These are phyloP conservation scores for Salix dunnii DNA, from an alignment of 345 rosid genomes.

Conservation along the genomic window DNA sequence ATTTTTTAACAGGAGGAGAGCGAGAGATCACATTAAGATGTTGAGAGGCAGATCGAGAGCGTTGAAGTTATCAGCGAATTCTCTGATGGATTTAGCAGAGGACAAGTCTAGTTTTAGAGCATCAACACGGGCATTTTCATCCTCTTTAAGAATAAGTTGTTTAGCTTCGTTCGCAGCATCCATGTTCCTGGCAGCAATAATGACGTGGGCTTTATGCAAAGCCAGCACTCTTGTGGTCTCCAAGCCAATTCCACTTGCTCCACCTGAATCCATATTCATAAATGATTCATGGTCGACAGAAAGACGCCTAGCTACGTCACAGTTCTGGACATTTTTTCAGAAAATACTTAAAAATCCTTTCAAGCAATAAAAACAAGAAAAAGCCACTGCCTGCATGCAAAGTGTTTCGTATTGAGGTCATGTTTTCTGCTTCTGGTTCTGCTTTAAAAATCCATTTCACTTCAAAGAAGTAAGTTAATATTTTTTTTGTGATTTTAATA, in stretches of 20 bases:
- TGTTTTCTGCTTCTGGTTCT: no score
- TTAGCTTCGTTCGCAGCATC: constrained; percentile 70
- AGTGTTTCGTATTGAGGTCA: no score
- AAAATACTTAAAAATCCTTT: no score
- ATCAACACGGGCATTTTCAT: constrained; percentile 45
- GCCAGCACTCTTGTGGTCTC: constrained; percentile 87
- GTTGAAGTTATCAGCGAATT: constrained; percentile 44
- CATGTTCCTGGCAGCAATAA: constrained; percentile 74
- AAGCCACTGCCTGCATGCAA: no score
- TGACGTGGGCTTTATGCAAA: constrained; percentile 59
- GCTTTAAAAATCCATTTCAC: no score
- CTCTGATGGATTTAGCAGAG: constrained; percentile 51
- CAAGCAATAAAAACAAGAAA: no score
- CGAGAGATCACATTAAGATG: constrained; percentile 55
- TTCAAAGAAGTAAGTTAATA: no score
- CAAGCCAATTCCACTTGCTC: constrained; percentile 86
- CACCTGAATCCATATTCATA: constrained; percentile 43
- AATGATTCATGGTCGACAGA: neutral
- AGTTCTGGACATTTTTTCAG: no score
- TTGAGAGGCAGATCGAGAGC: constrained; percentile 67
- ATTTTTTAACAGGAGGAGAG: neutral
- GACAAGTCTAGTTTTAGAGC: constrained; percentile 55
- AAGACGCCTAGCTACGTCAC: no score
- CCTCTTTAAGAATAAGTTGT: constrained; percentile 35
- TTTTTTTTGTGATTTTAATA: no score